Percentiles rank a stretch among this genome's conserved stretches.
Evolutionary conservation across 2,329 filamentous ascomycete genomes (phyloP).

Genomic region (Diaporthe batatas): DNA sequence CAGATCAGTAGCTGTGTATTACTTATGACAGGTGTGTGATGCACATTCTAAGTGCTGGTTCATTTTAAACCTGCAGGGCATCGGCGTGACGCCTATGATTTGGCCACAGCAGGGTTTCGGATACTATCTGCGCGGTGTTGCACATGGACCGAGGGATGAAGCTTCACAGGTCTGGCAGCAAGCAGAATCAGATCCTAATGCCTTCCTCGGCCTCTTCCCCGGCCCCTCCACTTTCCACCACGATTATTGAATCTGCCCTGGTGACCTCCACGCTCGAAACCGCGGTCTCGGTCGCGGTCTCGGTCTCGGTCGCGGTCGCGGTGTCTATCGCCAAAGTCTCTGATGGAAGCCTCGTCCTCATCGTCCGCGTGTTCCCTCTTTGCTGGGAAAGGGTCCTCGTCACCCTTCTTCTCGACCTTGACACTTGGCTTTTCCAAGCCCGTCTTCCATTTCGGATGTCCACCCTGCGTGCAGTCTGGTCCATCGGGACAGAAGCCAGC

Average conservation of each 20-base stretch:
- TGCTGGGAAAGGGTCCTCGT: slow-evolving; percentile 67
- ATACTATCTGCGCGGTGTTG: no score
- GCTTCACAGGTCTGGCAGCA: no score
- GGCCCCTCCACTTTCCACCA: slow-evolving; percentile 52
- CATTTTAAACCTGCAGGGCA: no score
- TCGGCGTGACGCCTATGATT: no score
- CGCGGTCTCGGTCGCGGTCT: slow-evolving; percentile 49
- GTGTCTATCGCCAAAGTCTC: slow-evolving; percentile 55
- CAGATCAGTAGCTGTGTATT: no score
- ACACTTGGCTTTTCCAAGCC: slow-evolving; percentile 82
- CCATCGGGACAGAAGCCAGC: slow-evolving; percentile 95
- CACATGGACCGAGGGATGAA: no score
- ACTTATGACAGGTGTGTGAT: no score
- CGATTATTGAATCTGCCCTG: slow-evolving; percentile 52
- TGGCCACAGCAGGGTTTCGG: no score
- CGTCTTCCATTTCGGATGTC: slow-evolving; percentile 85
- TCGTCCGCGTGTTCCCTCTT: slow-evolving; percentile 49
- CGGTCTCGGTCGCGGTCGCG: slow-evolving; percentile 44
- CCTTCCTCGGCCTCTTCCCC: slow-evolving; percentile 48
- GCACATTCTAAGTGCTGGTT: no score
- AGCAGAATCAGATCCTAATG: slow-evolving; percentile 19
- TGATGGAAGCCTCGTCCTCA: slow-evolving; percentile 50
- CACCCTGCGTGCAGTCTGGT: slow-evolving; percentile 79
- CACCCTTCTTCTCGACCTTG: slow-evolving; percentile 73
- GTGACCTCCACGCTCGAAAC: slow-evolving; percentile 43